These are phyloP conservation scores for Ophiosphaerella herpotricha DNA, from an alignment of 2,329 filamentous ascomycete genomes.

Conservation along the genomic window DNA sequence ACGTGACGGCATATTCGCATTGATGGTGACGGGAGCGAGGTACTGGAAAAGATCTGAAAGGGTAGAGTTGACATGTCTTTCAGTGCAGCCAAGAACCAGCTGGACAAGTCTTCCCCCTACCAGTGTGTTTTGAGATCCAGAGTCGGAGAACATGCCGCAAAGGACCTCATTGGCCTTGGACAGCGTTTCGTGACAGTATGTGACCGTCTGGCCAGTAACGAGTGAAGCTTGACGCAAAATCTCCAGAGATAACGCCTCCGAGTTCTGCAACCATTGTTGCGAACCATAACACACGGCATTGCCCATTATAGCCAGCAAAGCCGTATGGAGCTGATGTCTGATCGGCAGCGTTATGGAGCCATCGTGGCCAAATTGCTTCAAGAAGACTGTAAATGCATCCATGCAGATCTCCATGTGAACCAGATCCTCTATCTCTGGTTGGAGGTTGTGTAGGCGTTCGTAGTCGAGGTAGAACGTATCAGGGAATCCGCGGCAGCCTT, in stretches of 20 bases:
- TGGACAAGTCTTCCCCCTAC: conserved; percentile 31
- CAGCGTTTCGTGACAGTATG: conserved; percentile 42
- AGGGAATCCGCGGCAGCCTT: conserved; percentile 49
- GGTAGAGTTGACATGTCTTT: conserved; percentile 42
- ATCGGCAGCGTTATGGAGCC: conserved; percentile 25
- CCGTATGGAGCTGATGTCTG: conserved; percentile 31
- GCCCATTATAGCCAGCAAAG: conserved; percentile 48
- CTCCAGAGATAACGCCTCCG: conserved; percentile 52
- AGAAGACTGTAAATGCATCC: conserved; percentile 50
- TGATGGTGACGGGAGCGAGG: conserved; percentile 33
- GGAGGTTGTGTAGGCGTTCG: conserved; percentile 59
- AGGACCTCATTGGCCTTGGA: conserved; percentile 44
- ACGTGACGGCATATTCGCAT: conserved; percentile 12
- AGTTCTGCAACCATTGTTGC: conserved; percentile 46
- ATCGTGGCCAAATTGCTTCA: conserved; percentile 31
- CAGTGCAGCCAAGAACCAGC: conserved; percentile 30
- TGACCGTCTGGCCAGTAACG: conserved; percentile 31
- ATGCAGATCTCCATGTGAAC: conserved; percentile 61
- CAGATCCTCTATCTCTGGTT: conserved; percentile 58
- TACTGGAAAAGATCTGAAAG: conserved; percentile 52
- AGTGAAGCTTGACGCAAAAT: conserved; percentile 50
- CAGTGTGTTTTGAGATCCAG: conserved; percentile 38
- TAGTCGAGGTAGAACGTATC: conserved; percentile 63
- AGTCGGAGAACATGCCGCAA: conserved; percentile 39
- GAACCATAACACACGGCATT: conserved; percentile 31